phyloP scores from a whole-genome alignment of 345 rosid genomes.

The Populus pruinosa region DNA sequence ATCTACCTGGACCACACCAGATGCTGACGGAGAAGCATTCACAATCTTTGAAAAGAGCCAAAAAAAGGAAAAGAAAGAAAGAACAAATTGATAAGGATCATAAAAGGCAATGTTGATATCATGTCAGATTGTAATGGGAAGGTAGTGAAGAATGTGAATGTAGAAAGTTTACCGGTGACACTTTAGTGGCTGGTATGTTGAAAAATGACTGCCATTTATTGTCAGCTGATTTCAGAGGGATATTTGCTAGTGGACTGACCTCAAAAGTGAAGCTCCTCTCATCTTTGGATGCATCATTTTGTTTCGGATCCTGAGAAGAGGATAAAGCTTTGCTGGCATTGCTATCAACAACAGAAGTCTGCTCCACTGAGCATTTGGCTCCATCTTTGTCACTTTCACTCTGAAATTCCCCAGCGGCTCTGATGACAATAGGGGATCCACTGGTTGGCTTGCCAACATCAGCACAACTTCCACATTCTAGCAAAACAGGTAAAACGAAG shows the following conservation, averaged over 20 bases:
- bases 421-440: constrained; percentile 40
- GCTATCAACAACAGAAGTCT: constrained; percentile 26
- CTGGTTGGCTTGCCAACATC: constrained; percentile 40
- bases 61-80: constrained; percentile 1
- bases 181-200: constrained; percentile 30
- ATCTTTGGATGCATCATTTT: constrained; percentile 39
- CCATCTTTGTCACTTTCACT: constrained; percentile 34
- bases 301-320: constrained; percentile 37
- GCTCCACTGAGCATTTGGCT: constrained; percentile 33
- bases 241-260: constrained; percentile 31
- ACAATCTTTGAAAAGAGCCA: constrained; percentile 42
- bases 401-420: constrained; percentile 38
- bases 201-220: constrained; percentile 24
- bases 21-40: constrained; percentile 52
- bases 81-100: constrained; percentile 4
- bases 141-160: not conserved
- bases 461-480: constrained; percentile 28
- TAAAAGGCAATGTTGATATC: not conserved
- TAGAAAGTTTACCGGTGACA: constrained; percentile 37
- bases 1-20: constrained; percentile 42
- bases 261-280: constrained; percentile 52
- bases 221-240: constrained; percentile 17
- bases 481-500: constrained; percentile 18
- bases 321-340: constrained; percentile 17
- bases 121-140: not conserved